Evolutionary conservation across 441 rosid species (phyloP).

Genomic region (Iberis amara): DNA sequence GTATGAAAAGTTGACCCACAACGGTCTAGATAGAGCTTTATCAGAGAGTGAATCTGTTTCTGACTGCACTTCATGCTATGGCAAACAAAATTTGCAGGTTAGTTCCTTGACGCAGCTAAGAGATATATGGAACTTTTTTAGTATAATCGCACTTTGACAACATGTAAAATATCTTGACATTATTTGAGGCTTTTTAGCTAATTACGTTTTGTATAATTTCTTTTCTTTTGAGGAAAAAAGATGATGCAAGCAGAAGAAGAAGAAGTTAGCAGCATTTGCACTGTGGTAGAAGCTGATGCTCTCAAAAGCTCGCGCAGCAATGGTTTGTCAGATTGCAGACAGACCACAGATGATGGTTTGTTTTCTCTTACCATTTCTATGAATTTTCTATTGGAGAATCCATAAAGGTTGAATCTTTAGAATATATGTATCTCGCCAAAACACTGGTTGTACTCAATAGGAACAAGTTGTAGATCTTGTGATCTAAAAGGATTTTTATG

Average conservation of each 20-base stretch:
- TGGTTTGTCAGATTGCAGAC: constrained; percentile 25
- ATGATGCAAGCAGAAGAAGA: constrained; percentile 24
- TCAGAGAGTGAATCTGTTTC: constrained; percentile 21
- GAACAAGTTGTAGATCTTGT: neutral
- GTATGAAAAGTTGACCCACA: constrained; percentile 34
- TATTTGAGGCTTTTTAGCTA: constrained; percentile 3
- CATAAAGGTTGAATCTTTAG: constrained; percentile 12
- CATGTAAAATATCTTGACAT: neutral
- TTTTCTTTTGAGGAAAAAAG: constrained; percentile 19
- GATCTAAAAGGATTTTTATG: too few relatives aligned
- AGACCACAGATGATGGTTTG: constrained; percentile 22
- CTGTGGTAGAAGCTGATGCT: constrained; percentile 30
- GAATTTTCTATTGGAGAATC: too few relatives aligned
- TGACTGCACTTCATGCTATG: constrained; percentile 39
- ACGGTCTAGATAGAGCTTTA: constrained; percentile 31
- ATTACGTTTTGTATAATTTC: constrained; percentile 4
- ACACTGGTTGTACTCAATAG: neutral
- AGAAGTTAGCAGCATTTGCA: constrained; percentile 31
- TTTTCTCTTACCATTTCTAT: too few relatives aligned
- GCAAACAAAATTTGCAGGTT: constrained; percentile 57
- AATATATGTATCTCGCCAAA: neutral
- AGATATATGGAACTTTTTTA: constrained; percentile 7
- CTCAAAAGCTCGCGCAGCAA: constrained; percentile 25
- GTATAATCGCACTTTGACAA: neutral
- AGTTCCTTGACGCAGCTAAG: constrained; percentile 28